These are phyloP conservation scores for Blastosporella zonata DNA, from an alignment of 1,284 basidiomycete species.

Conservation along the genomic window DNA sequence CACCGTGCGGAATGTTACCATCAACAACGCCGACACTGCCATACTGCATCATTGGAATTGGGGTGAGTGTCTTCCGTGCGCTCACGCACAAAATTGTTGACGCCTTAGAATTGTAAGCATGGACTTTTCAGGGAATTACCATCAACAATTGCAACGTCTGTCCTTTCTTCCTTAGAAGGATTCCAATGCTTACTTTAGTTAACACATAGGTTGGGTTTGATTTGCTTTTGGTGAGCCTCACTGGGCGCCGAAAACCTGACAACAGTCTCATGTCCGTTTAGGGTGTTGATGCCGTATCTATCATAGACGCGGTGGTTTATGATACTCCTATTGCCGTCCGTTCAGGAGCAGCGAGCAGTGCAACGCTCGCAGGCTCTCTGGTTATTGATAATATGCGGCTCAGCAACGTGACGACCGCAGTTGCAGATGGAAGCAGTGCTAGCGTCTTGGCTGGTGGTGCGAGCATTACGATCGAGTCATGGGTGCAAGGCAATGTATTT, in stretches of 20 bases:
- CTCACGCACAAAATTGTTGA: not conserved
- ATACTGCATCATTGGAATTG: slow-evolving; percentile 53
- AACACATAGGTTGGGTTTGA: slow-evolving; percentile 39
- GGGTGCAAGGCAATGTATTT: slow-evolving; percentile 73
- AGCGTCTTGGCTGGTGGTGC: slow-evolving; percentile 43
- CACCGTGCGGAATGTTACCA: slow-evolving; percentile 43
- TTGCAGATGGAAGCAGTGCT: slow-evolving; percentile 47
- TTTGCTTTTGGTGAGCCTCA: slow-evolving; percentile 31
- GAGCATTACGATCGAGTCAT: slow-evolving; percentile 56
- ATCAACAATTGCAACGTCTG: slow-evolving; percentile 56
- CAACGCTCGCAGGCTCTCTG: slow-evolving; percentile 47
- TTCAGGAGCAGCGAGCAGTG: slow-evolving; percentile 36
- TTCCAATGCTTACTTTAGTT: not conserved
- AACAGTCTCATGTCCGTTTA: slow-evolving; percentile 14
- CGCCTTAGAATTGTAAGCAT: slow-evolving; percentile 33
- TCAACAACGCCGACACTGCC: slow-evolving; percentile 52
- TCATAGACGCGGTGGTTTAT: slow-evolving; percentile 58
- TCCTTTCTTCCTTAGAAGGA: not conserved
- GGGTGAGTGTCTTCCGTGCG: slow-evolving; percentile 37
- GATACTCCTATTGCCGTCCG: slow-evolving; percentile 49
- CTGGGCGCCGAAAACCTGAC: not conserved
- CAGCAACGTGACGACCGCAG: slow-evolving; percentile 51
- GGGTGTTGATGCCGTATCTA: slow-evolving; percentile 52
- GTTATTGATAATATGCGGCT: slow-evolving; percentile 57
- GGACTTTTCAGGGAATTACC: slow-evolving; percentile 58